A percentile compares a stretch with the other conserved stretches of the same genome.
Evolutionary conservation across 441 rosid species (phyloP).

Genomic region (Hura crepitans): DNA sequence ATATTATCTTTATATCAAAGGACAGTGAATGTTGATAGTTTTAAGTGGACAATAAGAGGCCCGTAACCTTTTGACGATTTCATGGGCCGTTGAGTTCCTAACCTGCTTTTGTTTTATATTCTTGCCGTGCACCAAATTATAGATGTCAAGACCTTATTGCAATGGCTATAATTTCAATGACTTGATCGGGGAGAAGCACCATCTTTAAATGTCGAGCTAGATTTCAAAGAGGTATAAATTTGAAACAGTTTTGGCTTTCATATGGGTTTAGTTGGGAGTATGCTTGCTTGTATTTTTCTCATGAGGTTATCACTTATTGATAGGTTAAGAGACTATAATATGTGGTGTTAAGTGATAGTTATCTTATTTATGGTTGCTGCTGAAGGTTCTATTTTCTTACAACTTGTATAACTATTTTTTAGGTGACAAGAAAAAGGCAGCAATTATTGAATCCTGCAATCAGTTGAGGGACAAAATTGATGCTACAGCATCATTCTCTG

Average conservation of each 20-base stretch:
- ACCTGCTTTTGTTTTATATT: background rate
- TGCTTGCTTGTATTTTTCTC: constrained; percentile 11
- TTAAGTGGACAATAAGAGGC: background rate
- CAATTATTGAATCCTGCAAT: constrained; percentile 55
- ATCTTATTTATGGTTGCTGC: constrained; percentile 9
- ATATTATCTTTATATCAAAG: background rate
- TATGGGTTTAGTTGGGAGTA: constrained; percentile 14
- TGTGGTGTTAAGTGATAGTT: constrained; percentile 15
- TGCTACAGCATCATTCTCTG: constrained; percentile 58
- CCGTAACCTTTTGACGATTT: background rate
- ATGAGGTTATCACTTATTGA: constrained; percentile 1
- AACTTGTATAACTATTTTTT: constrained; percentile 16
- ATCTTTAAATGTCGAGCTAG: constrained; percentile 87
- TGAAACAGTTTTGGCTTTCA: constrained; percentile 13
- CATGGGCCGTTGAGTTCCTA: background rate
- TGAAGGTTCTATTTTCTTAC: constrained; percentile 3
- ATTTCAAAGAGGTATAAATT: constrained; percentile 78
- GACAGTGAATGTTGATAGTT: background rate
- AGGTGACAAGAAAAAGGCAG: constrained; percentile 93
- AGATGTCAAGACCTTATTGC: background rate
- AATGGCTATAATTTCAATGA: background rate
- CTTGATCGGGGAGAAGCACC: constrained; percentile 90
- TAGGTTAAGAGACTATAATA: background rate
- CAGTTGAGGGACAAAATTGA: constrained; percentile 76
- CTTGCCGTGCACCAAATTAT: background rate